A percentile compares a stretch with the other conserved stretches of the same genome.
These are phyloP conservation scores for Globisporangium splendens DNA, from an alignment of 352 stramenopile genomes.

Conservation along the genomic window DNA sequence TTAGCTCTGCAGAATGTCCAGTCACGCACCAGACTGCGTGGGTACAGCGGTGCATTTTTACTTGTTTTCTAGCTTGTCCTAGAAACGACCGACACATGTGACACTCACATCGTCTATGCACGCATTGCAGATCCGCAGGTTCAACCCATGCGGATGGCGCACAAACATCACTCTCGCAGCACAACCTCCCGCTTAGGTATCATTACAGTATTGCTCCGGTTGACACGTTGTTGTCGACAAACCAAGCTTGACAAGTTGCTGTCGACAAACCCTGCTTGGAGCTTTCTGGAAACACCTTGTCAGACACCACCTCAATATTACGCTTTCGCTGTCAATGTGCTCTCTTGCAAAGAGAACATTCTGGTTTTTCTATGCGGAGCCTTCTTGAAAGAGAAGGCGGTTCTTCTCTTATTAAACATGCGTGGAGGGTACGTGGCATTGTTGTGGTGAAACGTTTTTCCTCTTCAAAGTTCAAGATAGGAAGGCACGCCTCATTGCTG, in stretches of 20 bases:
- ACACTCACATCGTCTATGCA: slow-evolving; percentile 5
- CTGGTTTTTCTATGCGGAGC: too few relatives aligned
- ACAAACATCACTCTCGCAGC: slow-evolving; percentile 2
- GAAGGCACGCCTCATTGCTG: background rate
- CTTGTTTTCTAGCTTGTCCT: slow-evolving; percentile 1
- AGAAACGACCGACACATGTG: background rate
- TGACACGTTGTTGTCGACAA: background rate
- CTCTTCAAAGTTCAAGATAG: slow-evolving; percentile 1
- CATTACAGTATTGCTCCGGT: too few relatives aligned
- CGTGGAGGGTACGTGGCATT: background rate
- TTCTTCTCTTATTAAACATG: too few relatives aligned
- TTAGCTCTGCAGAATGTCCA: background rate
- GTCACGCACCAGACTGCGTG: background rate
- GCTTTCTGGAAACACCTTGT: too few relatives aligned
- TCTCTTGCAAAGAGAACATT: too few relatives aligned
- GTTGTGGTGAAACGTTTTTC: background rate
- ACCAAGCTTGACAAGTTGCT: background rate
- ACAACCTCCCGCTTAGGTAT: background rate
- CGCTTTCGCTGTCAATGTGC: too few relatives aligned
- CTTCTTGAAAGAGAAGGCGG: too few relatives aligned
- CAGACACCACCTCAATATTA: too few relatives aligned
- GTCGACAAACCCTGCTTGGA: too few relatives aligned
- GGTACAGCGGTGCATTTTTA: too few relatives aligned
- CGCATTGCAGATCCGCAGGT: slow-evolving; percentile 9
- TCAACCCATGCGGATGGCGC: background rate